Conservation (phyloP, 2,329 filamentous ascomycete species). For the Diaporthe sp. region DNA sequence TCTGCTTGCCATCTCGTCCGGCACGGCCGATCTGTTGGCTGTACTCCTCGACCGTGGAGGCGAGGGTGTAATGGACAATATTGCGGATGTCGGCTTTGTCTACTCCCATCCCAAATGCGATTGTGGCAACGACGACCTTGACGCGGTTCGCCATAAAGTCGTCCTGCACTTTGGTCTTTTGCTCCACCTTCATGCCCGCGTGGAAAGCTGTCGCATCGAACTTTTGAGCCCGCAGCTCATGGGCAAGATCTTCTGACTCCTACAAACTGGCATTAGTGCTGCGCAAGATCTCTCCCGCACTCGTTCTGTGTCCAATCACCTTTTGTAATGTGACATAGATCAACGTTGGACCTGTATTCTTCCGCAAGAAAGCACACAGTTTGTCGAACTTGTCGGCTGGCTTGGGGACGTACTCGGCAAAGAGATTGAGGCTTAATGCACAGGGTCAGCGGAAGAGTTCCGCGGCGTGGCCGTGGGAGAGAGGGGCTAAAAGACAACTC, state of each 20-base stretch:
- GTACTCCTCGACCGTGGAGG: conserved; percentile 67
- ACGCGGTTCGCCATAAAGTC: conserved; percentile 61
- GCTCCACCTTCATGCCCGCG: conserved; percentile 60
- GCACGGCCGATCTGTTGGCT: conserved; percentile 70
- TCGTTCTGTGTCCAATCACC: conserved; percentile 37
- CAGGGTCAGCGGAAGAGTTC: not conserved
- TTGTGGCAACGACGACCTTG: conserved; percentile 65
- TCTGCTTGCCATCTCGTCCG: conserved; percentile 64
- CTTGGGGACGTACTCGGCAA: conserved; percentile 57
- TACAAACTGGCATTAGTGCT: conserved; percentile 20
- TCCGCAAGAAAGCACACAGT: conserved; percentile 61
- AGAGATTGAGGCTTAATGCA: conserved; percentile 60
- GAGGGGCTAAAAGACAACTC: not conserved
- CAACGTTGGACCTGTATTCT: conserved; percentile 67
- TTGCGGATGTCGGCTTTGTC: conserved; percentile 69
- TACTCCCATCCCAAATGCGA: conserved; percentile 72
- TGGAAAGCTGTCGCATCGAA: conserved; percentile 62
- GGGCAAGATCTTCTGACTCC: conserved; percentile 60
- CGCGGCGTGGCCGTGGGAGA: not conserved
- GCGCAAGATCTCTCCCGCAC: too few relatives aligned
- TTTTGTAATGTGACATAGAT: conserved; percentile 72
- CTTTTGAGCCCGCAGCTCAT: conserved; percentile 49
- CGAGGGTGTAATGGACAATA: conserved; percentile 65
- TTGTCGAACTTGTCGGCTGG: conserved; percentile 60
- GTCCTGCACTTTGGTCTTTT: conserved; percentile 62